Evolutionary conservation across 2,329 filamentous ascomycete species (phyloP), one percentile per base, ranked within the genome.

Genomic region (Colletotrichum sp.): DNA sequence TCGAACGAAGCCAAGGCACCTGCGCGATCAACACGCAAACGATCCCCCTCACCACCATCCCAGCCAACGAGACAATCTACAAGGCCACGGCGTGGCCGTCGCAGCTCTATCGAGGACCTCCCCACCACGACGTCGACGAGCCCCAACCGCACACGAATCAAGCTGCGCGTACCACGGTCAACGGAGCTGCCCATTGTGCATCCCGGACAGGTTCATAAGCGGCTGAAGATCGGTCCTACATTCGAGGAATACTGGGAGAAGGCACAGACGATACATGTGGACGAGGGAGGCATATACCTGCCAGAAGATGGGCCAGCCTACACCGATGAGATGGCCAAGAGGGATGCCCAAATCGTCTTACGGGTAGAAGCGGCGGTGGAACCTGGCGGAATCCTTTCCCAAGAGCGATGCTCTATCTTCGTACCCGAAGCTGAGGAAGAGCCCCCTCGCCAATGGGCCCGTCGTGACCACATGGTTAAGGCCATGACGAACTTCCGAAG

Each of bases 401-500:
- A 89, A 70, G 91, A 92, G 75, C 89, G 90, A 75, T 96, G 94
- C 82, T 93, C 93, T 4, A 86, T 93, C 28, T 97, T 94, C 79
- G 89, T 93, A 22, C 94, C 94, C 0, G 94, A 97, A 77, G 88
- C 92, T 15, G 87, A 87, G 75, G 93, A 95, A 72, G 94, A 98
- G 80, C 94, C 94, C 1, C 91, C 92, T 0, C 90, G 91, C 68
- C 95, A 97, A 80, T 98, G 95, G 88, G 93, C 94, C n/a, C 96
- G 98, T 79, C 91, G 92, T 81, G 96, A 98, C 81, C 95, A 98
- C 82, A 89, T 98, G 69, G 88, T 94, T 61, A 93, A 93, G 63
- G 96, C 98, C 77, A 93, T 94, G 74, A 82, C 93, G 15, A 94
- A 96, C 79, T 96, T 98, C 79, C 92, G 95, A 64, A 94, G 93